Conservation (phyloP, 2,329 filamentous ascomycete genomes). For the Didymella exigua region DNA sequence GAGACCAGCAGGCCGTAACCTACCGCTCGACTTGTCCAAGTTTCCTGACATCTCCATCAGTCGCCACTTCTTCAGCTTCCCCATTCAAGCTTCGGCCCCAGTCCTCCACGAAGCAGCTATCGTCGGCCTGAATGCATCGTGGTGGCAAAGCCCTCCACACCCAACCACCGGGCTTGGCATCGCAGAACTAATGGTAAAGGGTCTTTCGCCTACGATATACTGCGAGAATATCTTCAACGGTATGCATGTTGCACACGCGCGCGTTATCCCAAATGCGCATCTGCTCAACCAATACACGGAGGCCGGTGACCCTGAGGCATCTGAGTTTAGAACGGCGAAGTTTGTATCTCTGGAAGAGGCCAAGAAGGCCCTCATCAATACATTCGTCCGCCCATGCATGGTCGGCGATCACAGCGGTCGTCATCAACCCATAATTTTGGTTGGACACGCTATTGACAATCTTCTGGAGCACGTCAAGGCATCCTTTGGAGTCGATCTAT, state of each 20-base stretch:
- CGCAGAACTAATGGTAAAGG: conserved; percentile 16
- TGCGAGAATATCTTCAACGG: conserved; percentile 2
- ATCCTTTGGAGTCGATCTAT: conserved; percentile 18
- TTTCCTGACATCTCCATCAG: not conserved
- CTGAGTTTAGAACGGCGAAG: not conserved
- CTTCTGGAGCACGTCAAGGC: conserved; percentile 6
- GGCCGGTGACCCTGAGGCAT: not conserved
- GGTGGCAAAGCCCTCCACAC: conserved; percentile 23
- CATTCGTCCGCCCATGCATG: not conserved
- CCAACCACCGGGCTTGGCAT: conserved; percentile 28
- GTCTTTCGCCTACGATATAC: not conserved
- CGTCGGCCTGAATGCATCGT: conserved; percentile 22
- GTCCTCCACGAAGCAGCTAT: not conserved
- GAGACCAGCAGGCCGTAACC: not conserved
- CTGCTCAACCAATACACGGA: not conserved
- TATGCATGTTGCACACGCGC: not conserved
- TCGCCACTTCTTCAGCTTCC: not conserved
- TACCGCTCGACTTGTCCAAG: not conserved
- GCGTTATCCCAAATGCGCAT: not conserved
- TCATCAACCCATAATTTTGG: conserved; percentile 22
- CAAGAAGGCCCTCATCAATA: not conserved
- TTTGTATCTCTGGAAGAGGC: not conserved
- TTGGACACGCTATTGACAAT: not conserved
- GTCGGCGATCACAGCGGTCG: conserved; percentile 9
- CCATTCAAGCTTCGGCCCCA: not conserved